Evolutionary conservation across 805 yeast species (phyloP), one percentile per base, ranked within the genome.

Genomic region (Pichia manshurica): DNA sequence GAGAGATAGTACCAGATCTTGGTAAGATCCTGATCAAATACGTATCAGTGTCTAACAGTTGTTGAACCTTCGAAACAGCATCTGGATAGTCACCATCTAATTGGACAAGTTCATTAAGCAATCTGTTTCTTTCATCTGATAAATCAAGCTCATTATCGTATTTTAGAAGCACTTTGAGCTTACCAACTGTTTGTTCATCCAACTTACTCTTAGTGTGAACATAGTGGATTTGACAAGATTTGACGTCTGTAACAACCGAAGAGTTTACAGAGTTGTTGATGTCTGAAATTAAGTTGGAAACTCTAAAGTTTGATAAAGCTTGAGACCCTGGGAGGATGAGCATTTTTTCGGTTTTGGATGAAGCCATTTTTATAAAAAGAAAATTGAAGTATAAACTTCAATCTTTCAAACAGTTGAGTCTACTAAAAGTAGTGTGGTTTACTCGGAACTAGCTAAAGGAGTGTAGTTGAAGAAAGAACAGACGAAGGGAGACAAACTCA

Each of bases 1-100:
- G 98, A 22, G 98, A 90, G 55, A 93, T 91, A 12, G 99, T 93
- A 52, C 99, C 99, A 7, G 89, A 72, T 66, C 98, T 80, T 39
- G 99, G 99, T 45, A 89, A 73, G 45, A 93, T 75, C 63, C 95
- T 77, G 41, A 91, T 68, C 54, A 89, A 69, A 52, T 78, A 76
- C 29, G 79, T 69, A 54, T 74, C 77, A 5, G 66, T 58, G 44
- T 63, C 75, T 41, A 69, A 58, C 10, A 47, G 39, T 16, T 53
- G 45, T 8, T 51, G 32, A 5, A 60, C 22, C 5, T 46, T 36
- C 2, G 49, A 16, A 7, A 29, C 29, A 5, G 58, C 28, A 8
- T 45, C 47, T 2, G 60, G 56, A 31, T 45, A 39, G 31, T 56
- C 56, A 10, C 68, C 73, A 3, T 61, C 50, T 20, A 60, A 43